Evolutionary conservation across 2,329 filamentous ascomycete genomes (phyloP).

Genomic region (Fusarium metavorans): DNA sequence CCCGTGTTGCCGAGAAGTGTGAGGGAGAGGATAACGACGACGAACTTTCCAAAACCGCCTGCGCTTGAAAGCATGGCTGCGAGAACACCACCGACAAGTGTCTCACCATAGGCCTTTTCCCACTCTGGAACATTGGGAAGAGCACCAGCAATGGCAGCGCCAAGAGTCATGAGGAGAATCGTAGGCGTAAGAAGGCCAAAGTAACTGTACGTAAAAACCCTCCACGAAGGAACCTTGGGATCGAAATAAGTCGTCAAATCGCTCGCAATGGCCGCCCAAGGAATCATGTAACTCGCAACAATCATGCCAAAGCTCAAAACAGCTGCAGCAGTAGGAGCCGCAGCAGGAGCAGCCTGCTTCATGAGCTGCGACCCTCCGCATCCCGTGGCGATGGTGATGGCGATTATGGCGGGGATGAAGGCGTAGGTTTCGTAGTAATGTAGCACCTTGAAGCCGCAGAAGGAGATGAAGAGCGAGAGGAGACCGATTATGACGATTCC

Average conservation of each 20-base stretch:
- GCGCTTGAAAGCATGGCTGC: slow-evolving; percentile 69
- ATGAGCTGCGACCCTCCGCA: slow-evolving; percentile 63
- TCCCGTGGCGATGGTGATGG: slow-evolving; percentile 66
- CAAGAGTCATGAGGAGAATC: slow-evolving; percentile 70
- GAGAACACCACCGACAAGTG: slow-evolving; percentile 69
- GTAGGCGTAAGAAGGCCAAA: slow-evolving; percentile 66
- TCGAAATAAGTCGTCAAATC: slow-evolving; percentile 73
- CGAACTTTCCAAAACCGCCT: slow-evolving; percentile 72
- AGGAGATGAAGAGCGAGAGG: slow-evolving; percentile 69
- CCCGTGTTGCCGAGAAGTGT: slow-evolving; percentile 70
- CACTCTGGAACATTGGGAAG: slow-evolving; percentile 65
- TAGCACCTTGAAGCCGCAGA: slow-evolving; percentile 69
- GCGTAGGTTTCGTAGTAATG: slow-evolving; percentile 70
- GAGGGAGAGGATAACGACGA: slow-evolving; percentile 69
- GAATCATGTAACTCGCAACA: slow-evolving; percentile 73
- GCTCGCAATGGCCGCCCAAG: slow-evolving; percentile 69
- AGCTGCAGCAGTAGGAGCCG: slow-evolving; percentile 57
- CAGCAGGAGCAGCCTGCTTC: slow-evolving; percentile 57
- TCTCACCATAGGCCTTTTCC: slow-evolving; percentile 64
- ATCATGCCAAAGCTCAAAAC: slow-evolving; percentile 70
- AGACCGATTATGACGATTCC: slow-evolving; percentile 72
- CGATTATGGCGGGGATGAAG: slow-evolving; percentile 67
- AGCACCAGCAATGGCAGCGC: slow-evolving; percentile 73
- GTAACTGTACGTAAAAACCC: slow-evolving; percentile 68
- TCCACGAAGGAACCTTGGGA: slow-evolving; percentile 64